These are phyloP conservation scores for Candida tropicalis DNA, from an alignment of 1,139 yeast genomes.

Conservation along the genomic window DNA sequence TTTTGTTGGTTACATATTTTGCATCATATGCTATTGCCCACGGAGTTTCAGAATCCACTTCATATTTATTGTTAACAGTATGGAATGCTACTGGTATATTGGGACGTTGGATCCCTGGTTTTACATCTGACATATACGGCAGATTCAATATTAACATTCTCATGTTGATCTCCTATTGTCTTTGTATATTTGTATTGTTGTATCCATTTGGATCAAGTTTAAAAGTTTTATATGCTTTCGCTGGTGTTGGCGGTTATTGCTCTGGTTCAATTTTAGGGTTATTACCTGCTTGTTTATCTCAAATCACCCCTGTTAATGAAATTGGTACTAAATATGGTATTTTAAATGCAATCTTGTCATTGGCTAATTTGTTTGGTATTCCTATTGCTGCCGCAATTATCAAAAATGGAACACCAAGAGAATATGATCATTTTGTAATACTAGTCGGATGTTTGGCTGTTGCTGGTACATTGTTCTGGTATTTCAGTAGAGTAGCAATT, in stretches of 20 bases:
- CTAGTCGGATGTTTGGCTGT: constrained; percentile 37
- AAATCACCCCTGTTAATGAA: constrained; percentile 38
- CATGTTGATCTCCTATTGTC: constrained; percentile 33
- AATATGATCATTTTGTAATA: constrained; percentile 37
- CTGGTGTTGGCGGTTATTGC: constrained; percentile 37
- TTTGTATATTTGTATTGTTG: constrained; percentile 39
- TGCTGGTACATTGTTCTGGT: constrained; percentile 35
- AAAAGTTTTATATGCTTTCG: constrained; percentile 37
- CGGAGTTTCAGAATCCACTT: constrained; percentile 38
- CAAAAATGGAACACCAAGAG: constrained; percentile 30
- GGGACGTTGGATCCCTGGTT: constrained; percentile 44
- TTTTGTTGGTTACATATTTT: constrained; percentile 49
- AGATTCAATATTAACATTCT: constrained; percentile 41
- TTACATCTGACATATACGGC: constrained; percentile 40
- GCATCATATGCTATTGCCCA: constrained; percentile 47
- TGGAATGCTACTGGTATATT: constrained; percentile 43
- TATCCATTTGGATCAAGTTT: constrained; percentile 40
- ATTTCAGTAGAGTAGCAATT: constrained; percentile 30
- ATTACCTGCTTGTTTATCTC: constrained; percentile 44
- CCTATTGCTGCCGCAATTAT: constrained; percentile 49
- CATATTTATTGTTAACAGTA: constrained; percentile 39
- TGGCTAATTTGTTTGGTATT: constrained; percentile 45
- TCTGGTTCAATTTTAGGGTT: constrained; percentile 35
- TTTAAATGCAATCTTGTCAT: constrained; percentile 40
- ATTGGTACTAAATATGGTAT: constrained; percentile 48